Base-by-base conservation (phyloP, 805 yeast genomes). In the Saccharomycopsis oosterbeekiorum region DNA sequence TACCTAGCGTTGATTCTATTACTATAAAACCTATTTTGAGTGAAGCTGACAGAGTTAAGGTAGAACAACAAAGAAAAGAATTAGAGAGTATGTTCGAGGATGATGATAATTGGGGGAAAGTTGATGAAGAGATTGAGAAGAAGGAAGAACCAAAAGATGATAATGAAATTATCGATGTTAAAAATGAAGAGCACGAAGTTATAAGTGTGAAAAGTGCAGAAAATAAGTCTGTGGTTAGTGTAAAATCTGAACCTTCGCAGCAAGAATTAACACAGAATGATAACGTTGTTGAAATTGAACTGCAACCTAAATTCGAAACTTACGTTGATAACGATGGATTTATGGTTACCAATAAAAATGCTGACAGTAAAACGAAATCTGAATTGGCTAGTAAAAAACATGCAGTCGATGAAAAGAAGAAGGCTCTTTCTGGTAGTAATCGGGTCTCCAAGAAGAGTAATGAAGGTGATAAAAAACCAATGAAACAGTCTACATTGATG, bases 261-360 rank as follows among this genome's bases (percentile, higher is more conserved):
- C 19, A 58, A 65, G 74, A 1, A 65, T 75, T 0, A 64, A 67
- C 14, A 71, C 77, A 2, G 75, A 75, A 63, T 75, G 75, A 67
- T 78, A 57, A 68, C 73, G n/a, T 72, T 70, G 60, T 55, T 37
- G 65, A 67, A 21, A 67, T 29, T 24, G 60, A 47, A 12, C 60
- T 60, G 10, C 41, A 51, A 4, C 42, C 40, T 29, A 47, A 58
- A 11, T 43, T 64, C 4, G 65, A 68, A 29, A 68, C 66, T 9
- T 71, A 70, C 60, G 72, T 74, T 26, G 85, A 80, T 64, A 83
- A 78, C 43, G 84, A 81, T 59, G 85, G 84, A 0, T 81, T 75
- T 66, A 70, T 79, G 24, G 77, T 80, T 0, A 76, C 81, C 1
- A 67, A 61, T 56, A 63, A 55, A 60, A 67, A 65, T 50, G 65